phyloP scores from a whole-genome alignment of 1,139 yeast genomes.

The Debaryomyces sp. region DNA sequence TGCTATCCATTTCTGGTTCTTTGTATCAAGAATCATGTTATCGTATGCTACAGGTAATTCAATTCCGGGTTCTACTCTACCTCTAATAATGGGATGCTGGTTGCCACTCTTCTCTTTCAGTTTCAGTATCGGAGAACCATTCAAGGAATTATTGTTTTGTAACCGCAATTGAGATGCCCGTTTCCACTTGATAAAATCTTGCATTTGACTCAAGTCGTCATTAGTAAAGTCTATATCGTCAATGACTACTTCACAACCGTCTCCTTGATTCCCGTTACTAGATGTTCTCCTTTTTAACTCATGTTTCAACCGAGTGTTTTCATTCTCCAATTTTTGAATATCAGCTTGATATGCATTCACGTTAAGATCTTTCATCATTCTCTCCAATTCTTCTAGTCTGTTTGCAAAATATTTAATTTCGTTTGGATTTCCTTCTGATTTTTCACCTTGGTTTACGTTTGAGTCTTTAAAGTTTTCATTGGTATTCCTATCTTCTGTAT shows the following conservation, averaged over 20 bases:
- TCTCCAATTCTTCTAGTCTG: conserved; percentile 23
- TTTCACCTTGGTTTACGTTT: neutral
- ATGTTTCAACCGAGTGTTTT: conserved; percentile 18
- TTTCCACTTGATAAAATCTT: conserved; percentile 39
- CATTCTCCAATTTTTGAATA: conserved; percentile 15
- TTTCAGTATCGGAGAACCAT: conserved; percentile 13
- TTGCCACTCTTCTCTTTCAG: conserved; percentile 14
- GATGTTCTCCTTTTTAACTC: conserved; percentile 13
- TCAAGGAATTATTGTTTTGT: conserved; percentile 15
- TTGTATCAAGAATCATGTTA: conserved; percentile 43
- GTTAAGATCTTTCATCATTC: conserved; percentile 16
- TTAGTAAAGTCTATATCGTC: conserved; percentile 27
- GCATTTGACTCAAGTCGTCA: conserved; percentile 20
- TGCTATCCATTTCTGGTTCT: conserved; percentile 40
- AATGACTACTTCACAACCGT: conserved; percentile 20
- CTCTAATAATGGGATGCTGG: conserved; percentile 21
- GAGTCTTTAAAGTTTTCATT: neutral
- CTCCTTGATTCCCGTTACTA: neutral
- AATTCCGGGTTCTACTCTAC: conserved; percentile 37
- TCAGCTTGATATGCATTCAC: conserved; percentile 10
- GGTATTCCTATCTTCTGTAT: neutral
- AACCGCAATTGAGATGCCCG: conserved; percentile 40
- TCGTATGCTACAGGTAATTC: conserved; percentile 42
- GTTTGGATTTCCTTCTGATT: neutral
- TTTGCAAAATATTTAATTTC: conserved; percentile 6